Evolutionary conservation across 2,329 filamentous ascomycete species (phyloP).

Genomic region (Cryphonectria radicalis): DNA sequence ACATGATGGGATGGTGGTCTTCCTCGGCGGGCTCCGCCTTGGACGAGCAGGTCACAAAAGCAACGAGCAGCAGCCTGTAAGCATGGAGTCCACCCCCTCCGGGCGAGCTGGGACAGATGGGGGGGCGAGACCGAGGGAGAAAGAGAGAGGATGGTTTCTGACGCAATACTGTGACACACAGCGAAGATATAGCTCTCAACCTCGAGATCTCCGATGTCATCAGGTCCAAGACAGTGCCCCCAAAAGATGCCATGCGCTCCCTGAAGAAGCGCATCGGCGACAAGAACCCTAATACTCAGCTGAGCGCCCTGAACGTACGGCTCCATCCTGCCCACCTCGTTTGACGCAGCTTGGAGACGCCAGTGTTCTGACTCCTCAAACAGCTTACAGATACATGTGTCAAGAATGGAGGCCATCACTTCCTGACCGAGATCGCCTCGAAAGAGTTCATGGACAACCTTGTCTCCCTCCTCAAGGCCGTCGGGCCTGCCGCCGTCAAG

Average conservation of each 20-base stretch:
- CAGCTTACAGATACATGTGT: slow-evolving; percentile 96
- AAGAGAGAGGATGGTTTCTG: slow-evolving; percentile 25
- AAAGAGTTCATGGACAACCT: slow-evolving; percentile 99
- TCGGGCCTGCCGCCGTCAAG: slow-evolving; percentile 75
- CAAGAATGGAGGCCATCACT: slow-evolving; percentile 96
- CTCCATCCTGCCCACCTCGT: not conserved
- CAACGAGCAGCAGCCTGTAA: slow-evolving; percentile 91
- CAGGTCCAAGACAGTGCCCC: slow-evolving; percentile 94
- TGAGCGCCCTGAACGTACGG: slow-evolving; percentile 86
- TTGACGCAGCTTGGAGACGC: not conserved
- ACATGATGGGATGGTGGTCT: slow-evolving; percentile 95
- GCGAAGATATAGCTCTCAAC: slow-evolving; percentile 95
- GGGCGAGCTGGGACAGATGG: not conserved
- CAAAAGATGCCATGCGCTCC: slow-evolving; percentile 97
- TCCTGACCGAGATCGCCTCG: slow-evolving; percentile 92
- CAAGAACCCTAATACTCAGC: slow-evolving; percentile 96
- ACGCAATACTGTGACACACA: slow-evolving; percentile 42
- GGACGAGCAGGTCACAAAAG: slow-evolving; percentile 96
- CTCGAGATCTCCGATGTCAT: slow-evolving; percentile 98
- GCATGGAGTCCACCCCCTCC: slow-evolving; percentile 37
- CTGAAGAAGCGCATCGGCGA: slow-evolving; percentile 93
- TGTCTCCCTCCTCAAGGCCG: slow-evolving; percentile 83
- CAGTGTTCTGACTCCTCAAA: slow-evolving; percentile 9
- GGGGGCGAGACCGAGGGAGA: not conserved
- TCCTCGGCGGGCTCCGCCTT: slow-evolving; percentile 86